phyloP scores from a whole-genome alignment of 148 eudicot genomes.

The Agrostemma githago region DNA sequence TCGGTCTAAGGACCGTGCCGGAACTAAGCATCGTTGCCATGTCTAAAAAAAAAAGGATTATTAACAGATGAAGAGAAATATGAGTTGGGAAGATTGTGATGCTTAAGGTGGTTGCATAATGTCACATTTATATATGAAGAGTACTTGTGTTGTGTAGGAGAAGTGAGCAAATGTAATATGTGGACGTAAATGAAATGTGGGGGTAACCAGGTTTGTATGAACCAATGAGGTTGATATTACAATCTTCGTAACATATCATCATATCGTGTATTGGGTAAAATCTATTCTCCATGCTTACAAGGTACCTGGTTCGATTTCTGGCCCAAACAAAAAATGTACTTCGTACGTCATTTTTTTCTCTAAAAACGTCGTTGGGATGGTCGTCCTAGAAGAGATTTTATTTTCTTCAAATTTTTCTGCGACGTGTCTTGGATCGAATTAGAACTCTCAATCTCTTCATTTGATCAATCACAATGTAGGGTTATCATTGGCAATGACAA shows the following conservation, averaged over 20 bases:
- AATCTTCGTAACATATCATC: constrained; percentile 49
- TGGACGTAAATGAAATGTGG: constrained; percentile 43
- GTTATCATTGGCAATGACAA: no score
- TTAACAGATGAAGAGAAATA: background rate
- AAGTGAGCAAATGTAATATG: constrained; percentile 23
- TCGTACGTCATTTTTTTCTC: no score
- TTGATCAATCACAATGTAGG: no score
- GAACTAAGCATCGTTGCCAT: constrained; percentile 65
- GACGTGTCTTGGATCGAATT: no score
- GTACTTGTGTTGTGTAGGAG: constrained; percentile 22
- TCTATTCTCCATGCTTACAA: no score
- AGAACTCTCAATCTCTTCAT: no score
- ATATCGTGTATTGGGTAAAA: constrained; percentile 37
- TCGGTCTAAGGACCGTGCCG: constrained; percentile 53
- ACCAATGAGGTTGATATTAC: constrained; percentile 72
- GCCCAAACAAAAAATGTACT: no score
- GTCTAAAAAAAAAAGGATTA: background rate
- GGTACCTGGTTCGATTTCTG: no score
- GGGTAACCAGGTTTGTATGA: constrained; percentile 13
- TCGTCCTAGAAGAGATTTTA: no score
- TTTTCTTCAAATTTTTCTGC: no score
- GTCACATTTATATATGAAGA: constrained; percentile 14
- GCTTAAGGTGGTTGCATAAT: constrained; percentile 7
- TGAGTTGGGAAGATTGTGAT: constrained; percentile 2
- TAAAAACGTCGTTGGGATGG: no score